A percentile compares a stretch with the other conserved stretches of the same genome.
Conservation (phyloP, 768 basidiomycete genomes). For the Lyophyllum atratum region DNA sequence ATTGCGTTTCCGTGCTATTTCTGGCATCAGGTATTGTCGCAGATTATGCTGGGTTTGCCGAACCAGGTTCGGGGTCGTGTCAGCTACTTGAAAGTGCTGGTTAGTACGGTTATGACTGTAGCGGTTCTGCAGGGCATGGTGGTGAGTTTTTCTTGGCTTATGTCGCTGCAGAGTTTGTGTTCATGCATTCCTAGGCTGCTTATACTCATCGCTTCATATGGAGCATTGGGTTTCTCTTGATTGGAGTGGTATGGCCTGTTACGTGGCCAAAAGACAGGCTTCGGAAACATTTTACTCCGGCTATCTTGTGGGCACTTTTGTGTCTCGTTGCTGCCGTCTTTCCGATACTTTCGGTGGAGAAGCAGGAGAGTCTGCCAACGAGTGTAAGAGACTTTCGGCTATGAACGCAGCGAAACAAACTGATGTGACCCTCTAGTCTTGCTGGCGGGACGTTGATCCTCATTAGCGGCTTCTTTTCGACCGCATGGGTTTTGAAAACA, state of each 20-base stretch:
- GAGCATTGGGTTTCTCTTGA: constrained; percentile 62
- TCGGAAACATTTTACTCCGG: constrained; percentile 23
- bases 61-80: background rate
- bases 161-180: background rate
- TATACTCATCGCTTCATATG: constrained; percentile 74
- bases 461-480: constrained; percentile 28
- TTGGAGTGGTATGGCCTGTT: constrained; percentile 70
- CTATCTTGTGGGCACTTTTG: constrained; percentile 44
- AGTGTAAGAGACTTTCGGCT: constrained; percentile 43
- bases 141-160: constrained; percentile 41
- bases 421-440: constrained; percentile 31
- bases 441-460: constrained; percentile 51
- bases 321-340: constrained; percentile 66
- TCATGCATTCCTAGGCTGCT: constrained; percentile 45
- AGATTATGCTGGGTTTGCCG: constrained; percentile 20
- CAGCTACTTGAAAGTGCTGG: constrained; percentile 16
- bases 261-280: constrained; percentile 45
- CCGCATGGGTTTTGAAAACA: constrained; percentile 4
- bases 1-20: constrained; percentile 76
- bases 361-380: constrained; percentile 55
- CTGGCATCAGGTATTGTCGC: constrained; percentile 58
- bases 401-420: background rate
- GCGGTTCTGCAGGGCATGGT: constrained; percentile 68
- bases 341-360: constrained; percentile 72
- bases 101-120: constrained; percentile 35